Base-by-base conservation (phyloP, 768 basidiomycete species). In the Pleurotus eryngii region DNA sequence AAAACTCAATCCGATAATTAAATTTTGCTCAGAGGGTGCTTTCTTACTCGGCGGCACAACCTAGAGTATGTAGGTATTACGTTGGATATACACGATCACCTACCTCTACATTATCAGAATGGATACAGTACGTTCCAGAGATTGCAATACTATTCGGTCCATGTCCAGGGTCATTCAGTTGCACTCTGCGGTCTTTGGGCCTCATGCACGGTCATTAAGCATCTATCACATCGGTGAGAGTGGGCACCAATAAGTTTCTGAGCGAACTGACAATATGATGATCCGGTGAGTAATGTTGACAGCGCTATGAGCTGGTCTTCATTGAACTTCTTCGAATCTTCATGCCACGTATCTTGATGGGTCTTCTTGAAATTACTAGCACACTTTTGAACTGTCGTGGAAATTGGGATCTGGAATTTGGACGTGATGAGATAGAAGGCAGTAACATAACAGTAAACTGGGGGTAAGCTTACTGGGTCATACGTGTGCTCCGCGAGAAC, bases 291-390 rank as follows among this genome's bases (percentile, higher is more conserved):
- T 56, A 94, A 76, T n/a, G 89, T 90, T 5, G 89, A 91, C 63
- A 95, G 75, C 7, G 89, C 86, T 15, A 81, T 81, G 18, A 94
- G 75, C 70, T 96, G 92, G 57, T 95, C 90, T 50, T 94, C 89
- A 22, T 86, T 80, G 70, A 97, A 97, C 54, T 85, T 81, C 67
- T 89, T 87, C 56, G 85, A 86, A 70, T 96, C 93, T 71, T 90
- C 89, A 60, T 90, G 87, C 92, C 92, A 93, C 12, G 90, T 92
- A 72, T 94, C 91, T 68, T 89, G 86, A 66, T 91, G 89, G 4
- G 89, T 92, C 70, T 83, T 84, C 70, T 87, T 88, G 73, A 90
- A 91, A 61, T 84, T 87, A 59, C 86, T 81, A 3, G 89, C 91
- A 65, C 87, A 92, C 61, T 85, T 87, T 38, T 87, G 77, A 45